A percentile compares a stretch with the other conserved stretches of the same genome.
phyloP scores from a whole-genome alignment of 257 asterid genomes.

The Anisodus acutangulus region DNA sequence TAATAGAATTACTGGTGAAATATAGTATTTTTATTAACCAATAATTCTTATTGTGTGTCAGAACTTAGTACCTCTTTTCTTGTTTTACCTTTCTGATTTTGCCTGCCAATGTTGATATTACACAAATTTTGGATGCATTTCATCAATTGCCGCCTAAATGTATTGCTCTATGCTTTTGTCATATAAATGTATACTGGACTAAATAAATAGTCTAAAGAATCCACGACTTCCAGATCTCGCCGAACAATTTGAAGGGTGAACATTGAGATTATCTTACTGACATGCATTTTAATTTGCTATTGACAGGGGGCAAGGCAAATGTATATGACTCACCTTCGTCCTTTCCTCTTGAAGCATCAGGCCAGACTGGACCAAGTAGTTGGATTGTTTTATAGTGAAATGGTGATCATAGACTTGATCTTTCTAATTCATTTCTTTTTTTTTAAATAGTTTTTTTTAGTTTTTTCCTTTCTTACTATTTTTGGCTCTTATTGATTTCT shows the following conservation, averaged over 20 bases:
- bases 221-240: not conserved
- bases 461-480: not conserved
- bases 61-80: not conserved
- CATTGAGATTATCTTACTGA: not conserved
- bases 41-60: too few species aligned
- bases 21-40: too few species aligned
- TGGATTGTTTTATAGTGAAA: constrained; percentile 60
- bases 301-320: constrained; percentile 80
- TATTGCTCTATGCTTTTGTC: constrained; percentile 15
- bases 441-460: not conserved
- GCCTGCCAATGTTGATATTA: not conserved
- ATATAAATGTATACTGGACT: not conserved
- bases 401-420: constrained; percentile 50
- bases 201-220: not conserved
- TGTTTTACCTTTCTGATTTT: not conserved
- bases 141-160: constrained; percentile 5
- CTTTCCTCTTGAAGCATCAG: constrained; percentile 76
- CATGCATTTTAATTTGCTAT: constrained; percentile 23
- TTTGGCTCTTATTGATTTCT: not conserved
- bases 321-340: constrained; percentile 71
- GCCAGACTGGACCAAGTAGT: constrained; percentile 64
- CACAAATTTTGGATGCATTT: not conserved
- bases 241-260: not conserved
- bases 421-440: too few species aligned
- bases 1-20: too few species aligned